phyloP scores from a whole-genome alignment of 108 stramenopile species.

The Schizochytrium sp. region DNA sequence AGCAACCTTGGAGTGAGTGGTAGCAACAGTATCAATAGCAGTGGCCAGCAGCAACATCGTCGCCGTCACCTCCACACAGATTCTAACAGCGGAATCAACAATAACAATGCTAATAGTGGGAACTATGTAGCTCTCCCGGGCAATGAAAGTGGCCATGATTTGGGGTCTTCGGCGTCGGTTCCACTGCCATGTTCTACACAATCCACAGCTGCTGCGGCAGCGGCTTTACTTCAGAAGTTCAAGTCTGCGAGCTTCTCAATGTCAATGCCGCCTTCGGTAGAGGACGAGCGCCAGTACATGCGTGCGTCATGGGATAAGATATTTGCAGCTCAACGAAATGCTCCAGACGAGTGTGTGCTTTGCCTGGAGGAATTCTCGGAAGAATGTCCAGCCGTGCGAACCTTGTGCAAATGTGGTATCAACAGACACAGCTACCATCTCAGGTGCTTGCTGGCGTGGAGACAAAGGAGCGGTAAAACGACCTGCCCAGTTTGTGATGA shows the following conservation, averaged over 20 bases:
- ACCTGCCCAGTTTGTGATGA: conserved; percentile 53
- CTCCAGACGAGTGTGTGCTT: conserved; percentile 47
- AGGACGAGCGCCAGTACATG: conserved; percentile 57
- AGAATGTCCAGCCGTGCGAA: conserved; percentile 24
- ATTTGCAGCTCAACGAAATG: background rate
- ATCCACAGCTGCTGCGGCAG: background rate
- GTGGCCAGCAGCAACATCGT: too few relatives aligned
- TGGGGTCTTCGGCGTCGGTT: background rate
- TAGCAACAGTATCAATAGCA: too few relatives aligned
- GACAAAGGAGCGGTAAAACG: conserved; percentile 26
- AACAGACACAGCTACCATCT: conserved; percentile 34
- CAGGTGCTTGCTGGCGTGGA: conserved; percentile 8
- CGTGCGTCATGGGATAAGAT: background rate
- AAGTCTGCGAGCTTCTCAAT: background rate
- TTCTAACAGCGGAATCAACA: too few relatives aligned
- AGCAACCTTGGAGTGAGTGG: too few relatives aligned
- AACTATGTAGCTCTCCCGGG: background rate
- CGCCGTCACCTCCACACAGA: too few relatives aligned
- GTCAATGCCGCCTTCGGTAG: conserved; percentile 48
- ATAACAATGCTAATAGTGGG: too few relatives aligned
- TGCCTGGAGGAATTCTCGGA: conserved; percentile 16
- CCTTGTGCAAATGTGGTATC: conserved; percentile 39
- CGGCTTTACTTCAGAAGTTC: conserved; percentile 6
- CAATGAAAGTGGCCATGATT: background rate
- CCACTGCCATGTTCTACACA: background rate